Evolutionary conservation across 176 grass and related monocot genomes (phyloP), one percentile per base, ranked within the genome.

Genomic region (Musa schizocarpa): DNA sequence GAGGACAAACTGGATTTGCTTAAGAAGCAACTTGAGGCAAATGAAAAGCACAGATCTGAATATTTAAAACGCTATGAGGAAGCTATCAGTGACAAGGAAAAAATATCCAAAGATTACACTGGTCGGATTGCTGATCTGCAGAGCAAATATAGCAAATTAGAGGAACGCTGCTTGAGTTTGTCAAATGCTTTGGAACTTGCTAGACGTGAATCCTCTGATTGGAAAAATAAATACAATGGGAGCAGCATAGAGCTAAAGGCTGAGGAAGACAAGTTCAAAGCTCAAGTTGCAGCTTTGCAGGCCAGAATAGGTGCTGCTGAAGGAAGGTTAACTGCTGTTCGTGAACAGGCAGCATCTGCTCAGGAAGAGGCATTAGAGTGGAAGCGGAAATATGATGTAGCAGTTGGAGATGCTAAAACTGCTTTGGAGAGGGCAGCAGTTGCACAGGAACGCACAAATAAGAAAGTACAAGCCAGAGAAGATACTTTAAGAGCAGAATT

Each of bases 311-410:
- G 85, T 87, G 81, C 91, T 27, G 89, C 82, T 34, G 95, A 99
- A 81, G 88, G 95, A n/a, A 93, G 95, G 77, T 80, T 99, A 76
- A 87, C 85, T 68, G 95, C 95, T 84, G 63, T 83, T 58, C 91
- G 91, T 72, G 95, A 99, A 77, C 95, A 99, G 65, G 90, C 91
- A 52, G 90, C 89, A 54, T 99, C 95, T 58, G 91, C 90, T 76
- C 95, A 86, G 78, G 91, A 99, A 78, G 95, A 99, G 80, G 95
- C 91, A 69, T 91, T 85, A 50, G 95, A 94, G 76, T 99, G 95
- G 95, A 99, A 92, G 84, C 83, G 87, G 56, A 99, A 99, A 85
- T 99, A 89, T 9, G 90, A 94, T 75, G 77, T 86, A 75, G 91
- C 91, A 75, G 78, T 87, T 68, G 53, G 62, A 52, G 86, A 99